These are phyloP conservation scores for Tylopilus sp. DNA, from an alignment of 768 basidiomycete species.

Conservation along the genomic window DNA sequence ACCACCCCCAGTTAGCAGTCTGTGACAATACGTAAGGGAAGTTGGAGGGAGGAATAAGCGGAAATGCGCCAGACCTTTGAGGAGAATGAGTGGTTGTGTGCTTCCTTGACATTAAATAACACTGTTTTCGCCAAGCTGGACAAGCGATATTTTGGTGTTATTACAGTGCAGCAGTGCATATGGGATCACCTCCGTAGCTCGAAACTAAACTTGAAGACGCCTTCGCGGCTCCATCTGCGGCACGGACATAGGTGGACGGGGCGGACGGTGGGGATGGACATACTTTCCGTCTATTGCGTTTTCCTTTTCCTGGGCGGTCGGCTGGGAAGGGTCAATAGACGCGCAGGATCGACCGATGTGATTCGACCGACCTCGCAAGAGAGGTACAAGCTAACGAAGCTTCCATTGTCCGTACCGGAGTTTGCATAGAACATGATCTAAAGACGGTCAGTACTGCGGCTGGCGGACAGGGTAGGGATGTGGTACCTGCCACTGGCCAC, in stretches of 20 bases:
- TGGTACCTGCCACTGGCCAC: slow-evolving; percentile 69
- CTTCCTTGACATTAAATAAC: slow-evolving; percentile 68
- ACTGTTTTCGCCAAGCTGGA: slow-evolving; percentile 45
- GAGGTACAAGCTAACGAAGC: slow-evolving; percentile 72
- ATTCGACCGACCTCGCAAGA: slow-evolving; percentile 68
- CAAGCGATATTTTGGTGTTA: background rate
- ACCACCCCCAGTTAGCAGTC: slow-evolving; percentile 92
- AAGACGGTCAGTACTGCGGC: background rate
- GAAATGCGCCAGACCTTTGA: slow-evolving; percentile 54
- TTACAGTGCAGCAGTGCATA: background rate
- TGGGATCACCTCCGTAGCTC: slow-evolving; percentile 65
- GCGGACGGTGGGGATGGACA: slow-evolving; percentile 3
- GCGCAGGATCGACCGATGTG: background rate
- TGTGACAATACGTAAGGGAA: slow-evolving; percentile 26
- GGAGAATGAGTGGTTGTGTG: slow-evolving; percentile 78
- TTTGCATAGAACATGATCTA: slow-evolving; percentile 85
- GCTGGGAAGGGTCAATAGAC: slow-evolving; percentile 40
- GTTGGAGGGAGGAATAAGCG: background rate
- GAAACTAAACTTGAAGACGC: slow-evolving; percentile 82
- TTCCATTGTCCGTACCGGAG: slow-evolving; percentile 60
- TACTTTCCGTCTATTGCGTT: slow-evolving; percentile 59
- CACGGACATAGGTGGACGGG: background rate
- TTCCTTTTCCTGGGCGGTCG: slow-evolving; percentile 74
- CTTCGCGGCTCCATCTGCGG: slow-evolving; percentile 77
- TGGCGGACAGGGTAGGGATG: background rate